These are phyloP conservation scores for Nicotiana rustica DNA, from an alignment of 305 asterid genomes.

Conservation along the genomic window DNA sequence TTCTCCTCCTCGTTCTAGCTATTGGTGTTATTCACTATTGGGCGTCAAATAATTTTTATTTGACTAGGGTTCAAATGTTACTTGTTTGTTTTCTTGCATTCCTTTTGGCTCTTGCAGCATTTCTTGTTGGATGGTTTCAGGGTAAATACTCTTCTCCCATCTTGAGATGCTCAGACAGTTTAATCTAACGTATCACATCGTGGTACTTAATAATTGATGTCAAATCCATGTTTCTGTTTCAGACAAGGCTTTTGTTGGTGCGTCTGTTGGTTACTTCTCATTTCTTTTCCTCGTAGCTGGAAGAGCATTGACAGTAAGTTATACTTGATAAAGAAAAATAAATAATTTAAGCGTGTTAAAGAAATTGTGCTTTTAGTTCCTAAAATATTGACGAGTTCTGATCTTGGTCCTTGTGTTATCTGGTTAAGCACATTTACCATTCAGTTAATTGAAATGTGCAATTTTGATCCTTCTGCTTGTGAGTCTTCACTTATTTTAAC, in stretches of 20 bases:
- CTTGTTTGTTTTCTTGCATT: conserved; percentile 94
- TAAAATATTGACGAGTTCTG: background rate
- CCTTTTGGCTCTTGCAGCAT: conserved; percentile 98
- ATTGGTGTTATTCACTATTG: conserved; percentile 96
- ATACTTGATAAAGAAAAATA: background rate
- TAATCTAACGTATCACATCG: background rate
- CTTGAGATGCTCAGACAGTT: conserved; percentile 17
- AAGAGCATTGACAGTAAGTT: conserved; percentile 97
- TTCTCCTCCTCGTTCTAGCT: conserved; percentile 90
- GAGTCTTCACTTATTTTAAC: conserved; percentile 1
- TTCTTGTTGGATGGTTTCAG: conserved; percentile 84
- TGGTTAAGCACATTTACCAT: conserved; percentile 24
- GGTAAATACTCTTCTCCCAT: conserved; percentile 55
- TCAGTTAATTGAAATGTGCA: background rate
- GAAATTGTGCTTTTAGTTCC: conserved; percentile 20
- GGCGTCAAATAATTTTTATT: conserved; percentile 98
- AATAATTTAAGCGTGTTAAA: conserved; percentile 3
- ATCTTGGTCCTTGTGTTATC: conserved; percentile 23
- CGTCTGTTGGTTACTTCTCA: conserved; percentile 98
- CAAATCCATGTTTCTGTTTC: conserved; percentile 40
- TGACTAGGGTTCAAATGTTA: conserved; percentile 94
- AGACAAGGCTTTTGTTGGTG: conserved; percentile 95
- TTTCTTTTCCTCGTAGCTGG: conserved; percentile 97
- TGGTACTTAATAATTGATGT: conserved; percentile 25
- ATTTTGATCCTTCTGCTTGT: conserved; percentile 29